phyloP scores from a whole-genome alignment of 129 eudicot genomes.

The Ambrosia artemisiifolia region DNA sequence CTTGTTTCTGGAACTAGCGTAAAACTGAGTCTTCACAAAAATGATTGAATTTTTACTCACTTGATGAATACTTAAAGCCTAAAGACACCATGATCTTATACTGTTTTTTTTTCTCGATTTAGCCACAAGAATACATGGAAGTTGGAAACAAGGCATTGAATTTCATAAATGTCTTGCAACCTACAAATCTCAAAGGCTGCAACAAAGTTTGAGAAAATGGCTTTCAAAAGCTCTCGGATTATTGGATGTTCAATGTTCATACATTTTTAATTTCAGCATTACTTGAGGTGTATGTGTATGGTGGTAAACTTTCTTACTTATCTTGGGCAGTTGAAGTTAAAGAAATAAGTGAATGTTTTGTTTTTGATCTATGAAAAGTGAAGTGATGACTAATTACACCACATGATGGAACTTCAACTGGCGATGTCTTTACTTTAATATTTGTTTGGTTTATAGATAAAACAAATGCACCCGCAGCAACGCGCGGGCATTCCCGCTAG shows the following conservation, averaged over 20 bases:
- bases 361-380: too few species aligned
- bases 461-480: too few species aligned
- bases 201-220: conserved; percentile 81
- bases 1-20: conserved; percentile 62
- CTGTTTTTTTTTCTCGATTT: background rate
- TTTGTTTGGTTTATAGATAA: too few species aligned
- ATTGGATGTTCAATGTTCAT: conserved; percentile 84
- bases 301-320: conserved; percentile 67
- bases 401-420: too few species aligned
- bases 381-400: too few species aligned
- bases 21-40: conserved; percentile 17
- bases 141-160: conserved; percentile 70
- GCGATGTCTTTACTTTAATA: too few species aligned
- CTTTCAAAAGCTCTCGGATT: conserved; percentile 95
- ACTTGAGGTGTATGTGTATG: conserved; percentile 73
- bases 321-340: conserved; percentile 83
- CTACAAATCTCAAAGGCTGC: conserved; percentile 47
- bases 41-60: background rate
- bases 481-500: too few species aligned
- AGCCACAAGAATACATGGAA: conserved; percentile 78
- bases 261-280: conserved; percentile 80
- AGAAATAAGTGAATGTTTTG: conserved; percentile 23
- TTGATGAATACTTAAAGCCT: background rate
- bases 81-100: background rate
- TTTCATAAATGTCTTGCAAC: conserved; percentile 62